Evolutionary conservation across 148 eudicot species (phyloP).

Genomic region (Amaranthus palmeri): DNA sequence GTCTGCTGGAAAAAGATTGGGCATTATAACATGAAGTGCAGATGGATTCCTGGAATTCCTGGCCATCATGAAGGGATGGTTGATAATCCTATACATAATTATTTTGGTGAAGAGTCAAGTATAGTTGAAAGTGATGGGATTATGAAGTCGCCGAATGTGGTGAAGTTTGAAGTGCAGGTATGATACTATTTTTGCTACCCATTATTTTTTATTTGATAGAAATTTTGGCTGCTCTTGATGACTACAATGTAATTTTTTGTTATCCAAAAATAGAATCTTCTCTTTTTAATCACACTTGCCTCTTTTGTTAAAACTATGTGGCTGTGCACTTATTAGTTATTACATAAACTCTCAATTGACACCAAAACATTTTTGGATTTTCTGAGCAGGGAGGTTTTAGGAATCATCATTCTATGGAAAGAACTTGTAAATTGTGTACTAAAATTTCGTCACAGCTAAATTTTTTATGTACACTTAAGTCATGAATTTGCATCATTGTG

Average conservation of each 20-base stretch:
- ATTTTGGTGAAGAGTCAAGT: constrained; percentile 9
- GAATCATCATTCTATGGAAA: too few relatives aligned
- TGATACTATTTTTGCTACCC: neutral
- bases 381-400: too few relatives aligned
- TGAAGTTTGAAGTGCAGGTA: constrained; percentile 97
- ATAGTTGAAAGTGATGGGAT: neutral
- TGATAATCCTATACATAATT: constrained; percentile 53
- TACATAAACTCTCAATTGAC: too few relatives aligned
- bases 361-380: too few relatives aligned
- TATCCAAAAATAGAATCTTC: neutral
- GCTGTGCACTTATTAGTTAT: neutral
- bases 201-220: neutral
- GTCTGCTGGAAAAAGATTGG: constrained; percentile 94
- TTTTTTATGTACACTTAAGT: too few relatives aligned
- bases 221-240: neutral
- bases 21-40: constrained; percentile 91
- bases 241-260: neutral
- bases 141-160: constrained; percentile 30
- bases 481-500: too few relatives aligned
- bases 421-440: too few relatives aligned
- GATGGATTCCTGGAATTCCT: constrained; percentile 70
- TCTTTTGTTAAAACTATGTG: neutral
- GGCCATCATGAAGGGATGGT: constrained; percentile 57
- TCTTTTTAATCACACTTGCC: neutral
- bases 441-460: too few relatives aligned